Evolutionary conservation across 148 eudicot genomes (phyloP).

Genomic region (Agrostemma githago): DNA sequence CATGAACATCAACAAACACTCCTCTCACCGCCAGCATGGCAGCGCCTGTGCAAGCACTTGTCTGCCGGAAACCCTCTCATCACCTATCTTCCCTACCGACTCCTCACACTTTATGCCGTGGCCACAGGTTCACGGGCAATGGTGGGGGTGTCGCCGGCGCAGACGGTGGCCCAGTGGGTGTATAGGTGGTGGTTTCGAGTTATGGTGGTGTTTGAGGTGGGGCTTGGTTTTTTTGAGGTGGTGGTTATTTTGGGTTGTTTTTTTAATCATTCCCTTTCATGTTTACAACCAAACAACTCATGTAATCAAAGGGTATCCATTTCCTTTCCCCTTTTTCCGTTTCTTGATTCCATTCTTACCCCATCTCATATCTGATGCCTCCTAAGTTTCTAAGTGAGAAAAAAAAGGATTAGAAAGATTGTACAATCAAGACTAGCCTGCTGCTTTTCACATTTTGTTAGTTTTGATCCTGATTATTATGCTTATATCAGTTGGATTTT

Average conservation of each 20-base stretch:
- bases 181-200: too few species aligned
- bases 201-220: not conserved
- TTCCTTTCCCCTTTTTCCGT: not conserved
- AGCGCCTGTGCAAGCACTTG: too few species aligned
- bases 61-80: too few species aligned
- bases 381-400: too few species aligned
- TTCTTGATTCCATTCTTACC: not conserved
- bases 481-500: not conserved
- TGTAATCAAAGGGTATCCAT: not conserved
- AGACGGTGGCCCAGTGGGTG: not conserved
- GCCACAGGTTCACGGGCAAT: too few species aligned
- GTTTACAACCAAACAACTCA: not conserved
- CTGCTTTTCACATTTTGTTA: not conserved
- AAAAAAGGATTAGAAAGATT: too few species aligned
- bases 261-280: too few species aligned
- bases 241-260: not conserved
- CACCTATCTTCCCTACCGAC: too few species aligned
- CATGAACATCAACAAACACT: too few species aligned
- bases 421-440: not conserved
- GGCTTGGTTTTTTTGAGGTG: not conserved
- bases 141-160: too few species aligned
- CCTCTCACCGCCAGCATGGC: too few species aligned
- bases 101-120: too few species aligned
- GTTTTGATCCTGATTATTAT: not conserved
- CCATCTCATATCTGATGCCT: not conserved